These are phyloP conservation scores for Amoebophrya sp. DNA, from an alignment of 169 alveolate species.

Conservation along the genomic window DNA sequence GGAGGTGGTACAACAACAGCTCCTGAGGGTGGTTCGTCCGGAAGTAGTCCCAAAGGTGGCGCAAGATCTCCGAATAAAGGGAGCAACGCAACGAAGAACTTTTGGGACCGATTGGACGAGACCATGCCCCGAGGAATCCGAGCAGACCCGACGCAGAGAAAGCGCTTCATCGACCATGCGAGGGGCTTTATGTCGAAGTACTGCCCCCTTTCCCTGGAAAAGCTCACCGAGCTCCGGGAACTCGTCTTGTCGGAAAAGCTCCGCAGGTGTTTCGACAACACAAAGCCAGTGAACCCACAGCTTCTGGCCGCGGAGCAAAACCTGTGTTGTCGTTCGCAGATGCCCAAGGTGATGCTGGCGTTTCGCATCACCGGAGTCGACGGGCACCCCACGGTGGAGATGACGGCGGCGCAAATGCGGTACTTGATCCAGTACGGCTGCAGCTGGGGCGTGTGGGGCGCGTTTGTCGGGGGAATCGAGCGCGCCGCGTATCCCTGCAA, in stretches of 20 bases:
- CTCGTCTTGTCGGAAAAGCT: neutral
- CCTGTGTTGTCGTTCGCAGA: too few species aligned
- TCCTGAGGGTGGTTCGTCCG: too few species aligned
- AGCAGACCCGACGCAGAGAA: neutral
- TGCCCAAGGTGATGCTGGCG: neutral
- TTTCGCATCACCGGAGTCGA: neutral
- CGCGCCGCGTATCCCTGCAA: neutral
- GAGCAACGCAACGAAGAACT: too few species aligned
- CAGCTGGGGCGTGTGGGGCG: constrained; percentile 9
- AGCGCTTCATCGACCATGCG: neutral
- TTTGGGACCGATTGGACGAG: too few species aligned
- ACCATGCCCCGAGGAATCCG: neutral
- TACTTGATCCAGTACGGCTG: neutral
- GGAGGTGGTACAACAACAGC: too few species aligned
- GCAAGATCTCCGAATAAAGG: too few species aligned
- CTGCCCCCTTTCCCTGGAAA: neutral
- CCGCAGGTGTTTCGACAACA: neutral
- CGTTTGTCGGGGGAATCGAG: neutral
- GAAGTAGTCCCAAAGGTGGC: too few species aligned
- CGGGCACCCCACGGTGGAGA: neutral
- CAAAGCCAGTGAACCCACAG: too few species aligned
- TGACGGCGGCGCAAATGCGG: neutral
- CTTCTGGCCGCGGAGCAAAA: too few species aligned
- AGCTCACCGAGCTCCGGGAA: neutral
- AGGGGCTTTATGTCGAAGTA: neutral